A percentile compares a stretch with the other conserved stretches of the same genome.
Evolutionary conservation across 306 rosid species (phyloP).

Genomic region (Arachis stenosperma): DNA sequence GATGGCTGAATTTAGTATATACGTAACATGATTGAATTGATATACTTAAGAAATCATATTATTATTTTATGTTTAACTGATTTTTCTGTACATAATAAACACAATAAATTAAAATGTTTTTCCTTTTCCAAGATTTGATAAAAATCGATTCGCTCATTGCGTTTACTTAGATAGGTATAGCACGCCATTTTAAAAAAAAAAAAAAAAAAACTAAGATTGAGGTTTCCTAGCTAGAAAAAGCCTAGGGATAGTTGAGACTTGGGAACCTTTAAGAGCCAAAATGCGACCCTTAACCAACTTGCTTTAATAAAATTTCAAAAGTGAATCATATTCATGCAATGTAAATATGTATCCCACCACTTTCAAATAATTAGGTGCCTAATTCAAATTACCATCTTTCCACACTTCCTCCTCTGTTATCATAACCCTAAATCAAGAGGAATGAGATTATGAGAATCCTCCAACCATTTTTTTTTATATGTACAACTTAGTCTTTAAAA

Average conservation of each 20-base stretch:
- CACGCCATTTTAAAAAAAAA: too few relatives aligned
- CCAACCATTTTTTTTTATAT: too few relatives aligned
- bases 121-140: slow-evolving; percentile 1
- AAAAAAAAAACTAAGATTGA: too few relatives aligned
- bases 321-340: background rate
- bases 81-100: background rate
- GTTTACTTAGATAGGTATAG: background rate
- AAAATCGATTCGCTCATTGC: background rate
- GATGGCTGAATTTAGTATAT: too few relatives aligned
- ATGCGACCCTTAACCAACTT: background rate
- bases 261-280: background rate
- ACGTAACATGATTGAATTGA: too few relatives aligned
- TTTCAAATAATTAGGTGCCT: background rate
- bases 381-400: slow-evolving; percentile 4
- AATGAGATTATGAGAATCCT: too few relatives aligned
- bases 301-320: slow-evolving; percentile 12
- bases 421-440: too few relatives aligned
- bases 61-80: background rate
- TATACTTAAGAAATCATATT: too few relatives aligned
- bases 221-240: background rate
- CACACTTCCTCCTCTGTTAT: background rate
- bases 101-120: background rate
- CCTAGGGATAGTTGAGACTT: background rate
- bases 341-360: slow-evolving; percentile 11
- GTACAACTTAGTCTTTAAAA: too few relatives aligned